phyloP scores from a whole-genome alignment of 192 early-diverging fungal species.

The Backusella australiensis region DNA sequence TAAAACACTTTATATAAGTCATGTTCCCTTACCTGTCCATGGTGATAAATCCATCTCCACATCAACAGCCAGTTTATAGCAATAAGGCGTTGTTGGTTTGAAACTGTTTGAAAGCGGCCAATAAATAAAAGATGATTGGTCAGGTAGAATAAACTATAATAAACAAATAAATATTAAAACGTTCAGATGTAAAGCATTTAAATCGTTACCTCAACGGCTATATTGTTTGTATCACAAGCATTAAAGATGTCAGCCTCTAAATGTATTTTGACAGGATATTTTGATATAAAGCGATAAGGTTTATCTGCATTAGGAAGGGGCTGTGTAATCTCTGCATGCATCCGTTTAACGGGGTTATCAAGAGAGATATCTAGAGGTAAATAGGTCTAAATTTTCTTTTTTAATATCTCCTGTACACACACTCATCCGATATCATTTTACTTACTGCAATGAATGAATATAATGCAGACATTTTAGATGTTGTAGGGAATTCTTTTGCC shows the following conservation, averaged over 20 bases:
- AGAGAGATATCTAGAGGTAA: constrained; percentile 25
- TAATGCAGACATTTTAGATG: constrained; percentile 20
- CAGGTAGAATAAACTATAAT: constrained; percentile 24
- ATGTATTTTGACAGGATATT: constrained; percentile 21
- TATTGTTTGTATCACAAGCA: constrained; percentile 15
- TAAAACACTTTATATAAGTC: too few species aligned
- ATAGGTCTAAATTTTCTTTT: constrained; percentile 16
- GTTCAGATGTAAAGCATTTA: not conserved
- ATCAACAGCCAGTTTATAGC: constrained; percentile 17
- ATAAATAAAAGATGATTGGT: constrained; percentile 20
- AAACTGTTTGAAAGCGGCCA: constrained; percentile 26
- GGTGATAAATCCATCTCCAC: constrained; percentile 15
- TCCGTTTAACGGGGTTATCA: constrained; percentile 25
- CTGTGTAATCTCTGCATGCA: constrained; percentile 15
- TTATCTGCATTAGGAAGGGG: constrained; percentile 28
- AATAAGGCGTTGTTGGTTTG: constrained; percentile 28
- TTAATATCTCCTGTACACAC: too few species aligned
- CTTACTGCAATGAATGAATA: constrained; percentile 31
- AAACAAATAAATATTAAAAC: not conserved
- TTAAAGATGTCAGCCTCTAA: constrained; percentile 24
- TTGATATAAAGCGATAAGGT: constrained; percentile 18
- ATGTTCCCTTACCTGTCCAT: constrained; percentile 27
- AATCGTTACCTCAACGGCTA: constrained; percentile 23
- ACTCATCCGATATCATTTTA: too few species aligned
- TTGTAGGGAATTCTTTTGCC: constrained; percentile 36